Conservation (phyloP, 768 basidiomycete genomes). For the Pleurotus djamor region DNA sequence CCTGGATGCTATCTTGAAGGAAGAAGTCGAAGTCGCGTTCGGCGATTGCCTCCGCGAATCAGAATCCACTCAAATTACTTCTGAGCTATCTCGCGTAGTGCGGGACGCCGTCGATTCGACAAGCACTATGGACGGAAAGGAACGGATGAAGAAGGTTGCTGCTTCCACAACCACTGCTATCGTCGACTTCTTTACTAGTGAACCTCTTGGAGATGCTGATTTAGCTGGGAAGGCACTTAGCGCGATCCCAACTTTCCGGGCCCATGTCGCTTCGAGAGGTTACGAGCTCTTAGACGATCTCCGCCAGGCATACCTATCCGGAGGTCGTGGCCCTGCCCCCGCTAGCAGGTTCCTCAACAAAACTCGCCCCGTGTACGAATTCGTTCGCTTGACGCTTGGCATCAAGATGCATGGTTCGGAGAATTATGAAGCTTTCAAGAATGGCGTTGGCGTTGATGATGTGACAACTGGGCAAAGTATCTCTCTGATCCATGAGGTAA, state of each 20-base stretch:
- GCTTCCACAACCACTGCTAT: constrained; percentile 58
- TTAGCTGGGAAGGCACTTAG: constrained; percentile 27
- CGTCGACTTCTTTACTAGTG: constrained; percentile 56
- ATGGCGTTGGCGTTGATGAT: constrained; percentile 67
- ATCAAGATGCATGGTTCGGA: constrained; percentile 80
- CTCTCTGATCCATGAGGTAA: constrained; percentile 72
- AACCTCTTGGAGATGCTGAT: constrained; percentile 26
- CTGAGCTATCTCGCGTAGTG: constrained; percentile 40
- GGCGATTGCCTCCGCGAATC: constrained; percentile 30
- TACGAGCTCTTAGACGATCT: constrained; percentile 44
- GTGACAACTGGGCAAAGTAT: constrained; percentile 70
- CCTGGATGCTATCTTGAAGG: constrained; percentile 42
- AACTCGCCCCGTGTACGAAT: constrained; percentile 76
- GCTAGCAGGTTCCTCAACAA: constrained; percentile 66
- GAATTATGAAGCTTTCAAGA: constrained; percentile 59
- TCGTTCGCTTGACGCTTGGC: constrained; percentile 68
- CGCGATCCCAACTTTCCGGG: constrained; percentile 53
- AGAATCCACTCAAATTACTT: constrained; percentile 28
- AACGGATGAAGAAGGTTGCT: constrained; percentile 72
- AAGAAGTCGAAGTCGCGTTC: constrained; percentile 49
- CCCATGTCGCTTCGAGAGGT: constrained; percentile 45
- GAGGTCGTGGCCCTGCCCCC: constrained; percentile 59
- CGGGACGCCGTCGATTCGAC: constrained; percentile 58
- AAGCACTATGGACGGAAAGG: constrained; percentile 66
- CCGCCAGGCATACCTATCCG: constrained; percentile 55